These are phyloP conservation scores for Cyclotella kingstonii DNA, from an alignment of 108 stramenopile genomes.

Conservation along the genomic window DNA sequence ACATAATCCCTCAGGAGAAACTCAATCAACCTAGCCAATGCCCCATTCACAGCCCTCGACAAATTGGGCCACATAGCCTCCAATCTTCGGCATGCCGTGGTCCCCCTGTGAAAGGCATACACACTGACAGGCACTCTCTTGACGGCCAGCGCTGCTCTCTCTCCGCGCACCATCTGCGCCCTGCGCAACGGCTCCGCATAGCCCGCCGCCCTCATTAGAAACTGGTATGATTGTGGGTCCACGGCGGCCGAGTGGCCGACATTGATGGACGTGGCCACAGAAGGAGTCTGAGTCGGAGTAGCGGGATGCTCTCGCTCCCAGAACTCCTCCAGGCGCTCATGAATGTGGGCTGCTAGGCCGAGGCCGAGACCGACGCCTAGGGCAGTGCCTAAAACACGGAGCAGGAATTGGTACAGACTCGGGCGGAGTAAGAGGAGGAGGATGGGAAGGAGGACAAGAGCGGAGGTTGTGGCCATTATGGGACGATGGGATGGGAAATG, in stretches of 20 bases:
- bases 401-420: no score
- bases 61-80: constrained; percentile 70
- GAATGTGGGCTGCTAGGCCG: constrained; percentile 72
- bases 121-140: constrained; percentile 4
- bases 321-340: constrained; percentile 55
- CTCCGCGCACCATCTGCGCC: constrained; percentile 44
- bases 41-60: constrained; percentile 47
- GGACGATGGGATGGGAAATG: neutral
- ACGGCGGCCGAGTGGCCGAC: neutral
- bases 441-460: no score
- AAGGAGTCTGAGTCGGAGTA: neutral
- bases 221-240: constrained; percentile 40
- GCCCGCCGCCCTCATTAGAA: constrained; percentile 36
- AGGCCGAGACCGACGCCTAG: constrained; percentile 70
- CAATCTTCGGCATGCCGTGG: constrained; percentile 34
- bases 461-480: neutral
- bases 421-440: no score
- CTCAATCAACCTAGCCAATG: constrained; percentile 70
- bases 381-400: constrained; percentile 47
- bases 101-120: constrained; percentile 36
- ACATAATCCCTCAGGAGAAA: constrained; percentile 78
- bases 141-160: constrained; percentile 13
- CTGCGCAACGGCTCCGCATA: constrained; percentile 17
- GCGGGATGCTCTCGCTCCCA: neutral
- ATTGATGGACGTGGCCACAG: neutral